Evolutionary conservation across 148 eudicot species (phyloP).

Genomic region (Talinum fruticosum): DNA sequence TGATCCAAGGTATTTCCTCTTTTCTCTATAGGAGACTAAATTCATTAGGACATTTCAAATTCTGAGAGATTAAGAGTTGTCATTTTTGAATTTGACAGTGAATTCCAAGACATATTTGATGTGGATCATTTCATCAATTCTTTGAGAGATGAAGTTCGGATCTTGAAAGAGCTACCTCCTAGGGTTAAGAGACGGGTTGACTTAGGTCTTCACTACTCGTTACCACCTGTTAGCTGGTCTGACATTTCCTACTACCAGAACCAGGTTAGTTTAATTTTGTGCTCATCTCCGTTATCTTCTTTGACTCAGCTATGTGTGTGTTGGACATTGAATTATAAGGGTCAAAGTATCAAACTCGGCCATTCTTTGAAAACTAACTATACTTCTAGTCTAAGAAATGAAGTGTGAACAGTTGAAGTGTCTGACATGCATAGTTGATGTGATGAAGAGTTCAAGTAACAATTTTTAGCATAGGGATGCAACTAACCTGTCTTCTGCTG

Average conservation of each 20-base stretch:
- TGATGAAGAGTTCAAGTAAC: not conserved
- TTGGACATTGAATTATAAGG: no score
- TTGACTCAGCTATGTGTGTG: not conserved
- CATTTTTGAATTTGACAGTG: conserved; percentile 40
- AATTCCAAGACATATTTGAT: conserved; percentile 67
- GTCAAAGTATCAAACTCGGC: not conserved
- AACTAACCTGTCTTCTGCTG: conserved; percentile 13
- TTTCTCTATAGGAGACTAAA: not conserved
- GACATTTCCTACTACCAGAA: conserved; percentile 67
- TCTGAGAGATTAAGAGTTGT: conserved; percentile 7
- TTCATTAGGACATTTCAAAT: not conserved
- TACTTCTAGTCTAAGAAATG: no score
- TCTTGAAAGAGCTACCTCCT: conserved; percentile 64
- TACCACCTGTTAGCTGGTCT: conserved; percentile 82
- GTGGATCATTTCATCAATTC: conserved; percentile 65
- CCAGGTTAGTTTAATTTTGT: conserved; percentile 36
- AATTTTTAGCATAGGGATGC: not conserved
- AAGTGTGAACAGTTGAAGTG: no score
- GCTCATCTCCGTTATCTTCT: not conserved
- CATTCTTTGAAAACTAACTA: no score
- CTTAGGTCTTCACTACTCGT: conserved; percentile 44
- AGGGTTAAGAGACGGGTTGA: conserved; percentile 54
- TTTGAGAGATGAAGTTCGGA: conserved; percentile 64
- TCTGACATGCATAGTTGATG: no score
- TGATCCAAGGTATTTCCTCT: conserved; percentile 47